Conservation (phyloP, 2,329 filamentous ascomycete genomes). For the Penicillium palitans region DNA sequence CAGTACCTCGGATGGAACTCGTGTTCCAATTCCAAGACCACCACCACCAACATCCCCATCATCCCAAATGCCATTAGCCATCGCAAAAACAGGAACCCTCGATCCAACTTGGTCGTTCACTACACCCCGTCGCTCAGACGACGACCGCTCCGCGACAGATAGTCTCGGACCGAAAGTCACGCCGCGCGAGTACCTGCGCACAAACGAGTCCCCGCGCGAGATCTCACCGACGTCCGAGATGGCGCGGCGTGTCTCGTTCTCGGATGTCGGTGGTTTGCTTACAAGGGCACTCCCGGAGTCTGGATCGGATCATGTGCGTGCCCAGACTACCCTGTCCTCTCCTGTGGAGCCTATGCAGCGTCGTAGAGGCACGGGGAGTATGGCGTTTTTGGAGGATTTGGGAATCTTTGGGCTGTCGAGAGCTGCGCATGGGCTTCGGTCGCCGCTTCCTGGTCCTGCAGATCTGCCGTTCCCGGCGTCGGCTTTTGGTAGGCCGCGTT, state of each 20-base stretch:
- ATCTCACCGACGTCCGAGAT: constrained; percentile 38
- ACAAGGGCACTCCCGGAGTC: constrained; percentile 42
- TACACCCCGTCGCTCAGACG: constrained; percentile 27
- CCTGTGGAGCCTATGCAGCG: constrained; percentile 4
- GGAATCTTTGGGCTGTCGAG: constrained; percentile 24
- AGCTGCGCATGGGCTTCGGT: not conserved
- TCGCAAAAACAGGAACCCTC: constrained; percentile 30
- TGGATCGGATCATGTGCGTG: not conserved
- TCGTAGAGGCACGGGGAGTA: constrained; percentile 27
- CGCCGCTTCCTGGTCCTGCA: not conserved
- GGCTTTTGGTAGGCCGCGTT: not conserved
- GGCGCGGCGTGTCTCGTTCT: constrained; percentile 68
- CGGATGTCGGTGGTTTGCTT: constrained; percentile 78
- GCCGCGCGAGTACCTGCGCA: constrained; percentile 38
- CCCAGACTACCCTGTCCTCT: constrained; percentile 5
- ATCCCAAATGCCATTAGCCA: constrained; percentile 28
- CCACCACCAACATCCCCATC: constrained; percentile 34
- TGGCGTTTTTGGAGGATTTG: constrained; percentile 38
- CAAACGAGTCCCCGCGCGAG: constrained; percentile 30
- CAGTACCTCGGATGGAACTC: constrained; percentile 29
- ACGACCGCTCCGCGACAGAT: constrained; percentile 31
- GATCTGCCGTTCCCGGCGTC: not conserved
- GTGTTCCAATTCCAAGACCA: not conserved
- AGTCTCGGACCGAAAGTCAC: constrained; percentile 37
- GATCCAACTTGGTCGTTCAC: constrained; percentile 38